Conservation (phyloP, 805 yeast genomes). For the Priceomyces carsonii region DNA sequence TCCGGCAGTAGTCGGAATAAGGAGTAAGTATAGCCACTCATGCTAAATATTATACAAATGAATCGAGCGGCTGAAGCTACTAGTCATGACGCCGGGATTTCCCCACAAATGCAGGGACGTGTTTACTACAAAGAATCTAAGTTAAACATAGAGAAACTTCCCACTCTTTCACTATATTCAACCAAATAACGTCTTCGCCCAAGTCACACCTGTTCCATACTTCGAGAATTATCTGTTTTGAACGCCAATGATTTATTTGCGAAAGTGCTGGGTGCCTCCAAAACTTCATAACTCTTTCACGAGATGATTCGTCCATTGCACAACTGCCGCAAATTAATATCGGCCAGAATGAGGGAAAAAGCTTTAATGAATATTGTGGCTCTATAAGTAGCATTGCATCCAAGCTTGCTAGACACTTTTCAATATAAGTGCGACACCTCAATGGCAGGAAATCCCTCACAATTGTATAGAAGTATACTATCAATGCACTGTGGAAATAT, state of each 20-base stretch:
- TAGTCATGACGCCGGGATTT: no score
- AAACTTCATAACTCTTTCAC: conserved; percentile 30
- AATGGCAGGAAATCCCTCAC: conserved; percentile 43
- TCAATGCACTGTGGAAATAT: conserved; percentile 44
- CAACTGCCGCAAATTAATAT: conserved; percentile 45
- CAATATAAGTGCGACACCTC: conserved; percentile 35
- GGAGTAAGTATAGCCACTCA: no score
- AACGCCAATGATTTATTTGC: conserved; percentile 50
- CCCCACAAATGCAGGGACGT: no score
- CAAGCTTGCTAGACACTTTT: conserved; percentile 33
- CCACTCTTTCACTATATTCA: conserved; percentile 59
- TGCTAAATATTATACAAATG: no score
- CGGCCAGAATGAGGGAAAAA: conserved; percentile 51
- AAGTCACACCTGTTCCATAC: conserved; percentile 47
- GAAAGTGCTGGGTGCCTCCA: conserved; percentile 28
- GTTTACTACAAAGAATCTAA: no score
- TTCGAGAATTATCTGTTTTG: conserved; percentile 54
- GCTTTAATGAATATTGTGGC: conserved; percentile 13
- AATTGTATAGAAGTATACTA: conserved; percentile 47
- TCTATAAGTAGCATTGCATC: conserved; percentile 22
- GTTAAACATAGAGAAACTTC: conserved; percentile 42
- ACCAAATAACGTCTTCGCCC: conserved; percentile 44
- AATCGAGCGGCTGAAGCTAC: no score
- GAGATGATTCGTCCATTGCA: conserved; percentile 28
- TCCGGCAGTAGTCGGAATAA: no score